phyloP scores from a whole-genome alignment of 306 rosid genomes.

The Luffa acutangula region DNA sequence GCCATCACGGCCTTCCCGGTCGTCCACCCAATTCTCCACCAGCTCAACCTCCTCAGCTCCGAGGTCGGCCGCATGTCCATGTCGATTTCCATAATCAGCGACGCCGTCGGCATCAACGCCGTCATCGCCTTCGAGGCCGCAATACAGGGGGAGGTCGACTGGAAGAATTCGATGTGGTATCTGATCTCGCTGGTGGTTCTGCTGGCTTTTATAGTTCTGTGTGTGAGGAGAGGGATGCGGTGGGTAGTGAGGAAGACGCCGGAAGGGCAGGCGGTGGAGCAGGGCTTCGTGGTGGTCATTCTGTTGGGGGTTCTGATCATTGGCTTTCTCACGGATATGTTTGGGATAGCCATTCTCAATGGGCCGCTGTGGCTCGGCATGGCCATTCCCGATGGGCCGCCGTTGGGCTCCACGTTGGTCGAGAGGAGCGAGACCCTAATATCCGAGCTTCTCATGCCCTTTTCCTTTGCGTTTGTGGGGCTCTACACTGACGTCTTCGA shows the following conservation, averaged over 20 bases:
- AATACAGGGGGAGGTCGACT: constrained; percentile 20
- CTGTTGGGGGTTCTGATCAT: constrained; percentile 26
- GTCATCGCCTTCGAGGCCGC: constrained; percentile 38
- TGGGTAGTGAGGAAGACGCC: constrained; percentile 34
- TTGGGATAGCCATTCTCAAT: constrained; percentile 44
- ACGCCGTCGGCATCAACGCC: constrained; percentile 12
- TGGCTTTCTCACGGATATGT: constrained; percentile 43
- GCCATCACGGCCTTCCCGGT: constrained; percentile 45
- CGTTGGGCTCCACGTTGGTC: constrained; percentile 42
- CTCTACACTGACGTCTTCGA: constrained; percentile 24
- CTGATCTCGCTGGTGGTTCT: constrained; percentile 12
- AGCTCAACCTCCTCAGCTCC: constrained; percentile 64
- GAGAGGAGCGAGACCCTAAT: constrained; percentile 30
- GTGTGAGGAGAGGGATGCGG: constrained; percentile 15
- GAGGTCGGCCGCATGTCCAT: constrained; percentile 48
- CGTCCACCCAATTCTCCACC: constrained; percentile 32
- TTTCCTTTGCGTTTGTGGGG: constrained; percentile 47
- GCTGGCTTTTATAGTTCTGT: neutral
- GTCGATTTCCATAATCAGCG: constrained; percentile 38
- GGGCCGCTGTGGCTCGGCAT: constrained; percentile 70
- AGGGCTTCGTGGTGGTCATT: constrained; percentile 21
- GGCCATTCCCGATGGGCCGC: constrained; percentile 60
- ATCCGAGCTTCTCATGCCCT: constrained; percentile 44
- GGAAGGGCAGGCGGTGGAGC: constrained; percentile 37
- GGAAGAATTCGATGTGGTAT: constrained; percentile 28